Conservation (phyloP, 2,329 filamentous ascomycete genomes). For the Ilyonectria destructans region DNA sequence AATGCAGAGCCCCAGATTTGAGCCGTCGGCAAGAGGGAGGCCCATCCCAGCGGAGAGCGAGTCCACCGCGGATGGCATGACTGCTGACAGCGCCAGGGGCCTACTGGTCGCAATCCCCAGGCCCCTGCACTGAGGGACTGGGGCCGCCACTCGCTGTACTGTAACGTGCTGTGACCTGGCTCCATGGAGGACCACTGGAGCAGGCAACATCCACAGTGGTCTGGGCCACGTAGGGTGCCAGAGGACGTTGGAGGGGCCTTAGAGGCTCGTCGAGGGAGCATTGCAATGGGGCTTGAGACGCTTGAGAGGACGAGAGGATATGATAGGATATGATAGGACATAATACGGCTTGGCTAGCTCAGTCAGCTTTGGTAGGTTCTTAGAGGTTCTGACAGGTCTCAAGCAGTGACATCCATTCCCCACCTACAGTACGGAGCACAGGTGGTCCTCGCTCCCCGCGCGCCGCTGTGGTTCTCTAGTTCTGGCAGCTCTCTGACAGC, state of each 20-base stretch:
- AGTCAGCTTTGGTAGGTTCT: neutral
- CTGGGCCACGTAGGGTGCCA: neutral
- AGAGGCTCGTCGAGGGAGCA: slow-evolving; percentile 8
- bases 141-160: slow-evolving; percentile 8
- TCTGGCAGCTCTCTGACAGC: neutral
- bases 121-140: slow-evolving; percentile 8
- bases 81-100: slow-evolving; percentile 14
- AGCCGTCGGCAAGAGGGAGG: slow-evolving; percentile 14
- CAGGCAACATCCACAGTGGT: slow-evolving; percentile 14
- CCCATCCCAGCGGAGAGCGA: slow-evolving; percentile 23
- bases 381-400: slow-evolving; percentile 24
- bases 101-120: neutral
- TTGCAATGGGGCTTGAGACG: neutral
- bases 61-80: slow-evolving; percentile 27
- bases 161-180: slow-evolving; percentile 14
- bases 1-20: neutral
- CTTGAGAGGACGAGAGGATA: neutral
- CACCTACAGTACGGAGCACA: slow-evolving; percentile 1
- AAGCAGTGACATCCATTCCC: slow-evolving; percentile 17
- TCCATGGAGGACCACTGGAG: slow-evolving; percentile 21
- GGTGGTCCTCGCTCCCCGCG: slow-evolving; percentile 8
- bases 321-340: slow-evolving; percentile 8
- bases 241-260: slow-evolving; percentile 11
- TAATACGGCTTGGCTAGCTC: neutral
- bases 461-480: neutral